Evolutionary conservation across 1,284 basidiomycete species (phyloP).

Genomic region (Fomitopsis schrenkii): DNA sequence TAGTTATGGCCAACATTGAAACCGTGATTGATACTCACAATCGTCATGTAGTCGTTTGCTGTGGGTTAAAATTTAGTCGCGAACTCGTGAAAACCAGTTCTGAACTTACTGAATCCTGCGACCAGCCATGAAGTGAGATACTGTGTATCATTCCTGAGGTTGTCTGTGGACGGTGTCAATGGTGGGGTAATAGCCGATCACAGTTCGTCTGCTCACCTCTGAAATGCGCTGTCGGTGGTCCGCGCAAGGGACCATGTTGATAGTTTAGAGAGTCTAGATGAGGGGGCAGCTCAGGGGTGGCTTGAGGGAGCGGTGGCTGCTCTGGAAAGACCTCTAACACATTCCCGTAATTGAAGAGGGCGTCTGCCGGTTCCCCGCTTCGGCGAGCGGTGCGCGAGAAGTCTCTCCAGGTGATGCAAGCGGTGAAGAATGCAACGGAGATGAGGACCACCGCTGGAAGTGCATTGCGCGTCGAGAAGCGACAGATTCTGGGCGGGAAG

Average conservation of each 20-base stretch:
- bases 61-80: not conserved
- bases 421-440: not conserved
- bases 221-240: constrained; percentile 43
- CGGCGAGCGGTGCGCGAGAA: not conserved
- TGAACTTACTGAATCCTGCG: constrained; percentile 60
- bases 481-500: not conserved
- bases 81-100: not conserved
- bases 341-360: too few relatives aligned
- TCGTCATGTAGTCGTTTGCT: constrained; percentile 68
- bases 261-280: not conserved
- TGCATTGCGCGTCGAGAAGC: not conserved
- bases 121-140: constrained; percentile 64
- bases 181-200: not conserved
- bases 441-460: not conserved
- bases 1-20: not conserved
- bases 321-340: not conserved
- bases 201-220: constrained; percentile 31
- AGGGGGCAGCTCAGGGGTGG: not conserved
- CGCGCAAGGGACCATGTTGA: constrained; percentile 19
- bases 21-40: constrained; percentile 32
- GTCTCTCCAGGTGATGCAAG: not conserved
- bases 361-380: not conserved
- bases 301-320: not conserved
- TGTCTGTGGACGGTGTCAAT: constrained; percentile 27
- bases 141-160: constrained; percentile 47